Evolutionary conservation across 306 rosid genomes (phyloP).

Genomic region (Mucuna pruriens): DNA sequence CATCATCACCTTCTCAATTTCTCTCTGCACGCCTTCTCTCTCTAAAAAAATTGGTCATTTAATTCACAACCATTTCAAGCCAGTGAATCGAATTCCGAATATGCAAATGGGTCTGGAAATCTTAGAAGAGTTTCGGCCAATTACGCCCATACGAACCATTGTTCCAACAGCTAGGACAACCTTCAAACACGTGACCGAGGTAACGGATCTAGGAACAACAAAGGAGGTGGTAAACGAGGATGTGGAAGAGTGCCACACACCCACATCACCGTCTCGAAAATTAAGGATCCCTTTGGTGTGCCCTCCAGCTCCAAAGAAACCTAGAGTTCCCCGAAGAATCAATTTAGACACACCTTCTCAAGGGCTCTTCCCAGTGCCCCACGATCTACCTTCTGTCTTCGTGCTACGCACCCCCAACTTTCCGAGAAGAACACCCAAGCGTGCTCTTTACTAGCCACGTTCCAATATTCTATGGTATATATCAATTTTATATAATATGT

Average conservation of each 20-base stretch:
- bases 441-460: constrained; percentile 21
- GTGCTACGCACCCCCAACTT: constrained; percentile 30
- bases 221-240: constrained; percentile 28
- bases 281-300: constrained; percentile 46
- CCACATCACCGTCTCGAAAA: constrained; percentile 45
- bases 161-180: background rate
- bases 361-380: constrained; percentile 51
- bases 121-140: constrained; percentile 58
- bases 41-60: background rate
- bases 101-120: constrained; percentile 56
- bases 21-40: constrained; percentile 47
- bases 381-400: constrained; percentile 55
- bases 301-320: constrained; percentile 75
- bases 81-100: background rate
- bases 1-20: constrained; percentile 45
- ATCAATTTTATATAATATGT: background rate
- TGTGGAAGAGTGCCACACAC: constrained; percentile 51
- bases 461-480: background rate
- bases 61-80: background rate
- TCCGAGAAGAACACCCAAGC: constrained; percentile 51
- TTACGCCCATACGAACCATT: constrained; percentile 51
- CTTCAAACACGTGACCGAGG: constrained; percentile 31
- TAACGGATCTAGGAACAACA: constrained; percentile 29
- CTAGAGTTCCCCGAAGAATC: constrained; percentile 31
- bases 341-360: constrained; percentile 31